Evolutionary conservation across 768 basidiomycete species (phyloP), one percentile per base, ranked within the genome.

Genomic region (Lactifluus subvellereus): DNA sequence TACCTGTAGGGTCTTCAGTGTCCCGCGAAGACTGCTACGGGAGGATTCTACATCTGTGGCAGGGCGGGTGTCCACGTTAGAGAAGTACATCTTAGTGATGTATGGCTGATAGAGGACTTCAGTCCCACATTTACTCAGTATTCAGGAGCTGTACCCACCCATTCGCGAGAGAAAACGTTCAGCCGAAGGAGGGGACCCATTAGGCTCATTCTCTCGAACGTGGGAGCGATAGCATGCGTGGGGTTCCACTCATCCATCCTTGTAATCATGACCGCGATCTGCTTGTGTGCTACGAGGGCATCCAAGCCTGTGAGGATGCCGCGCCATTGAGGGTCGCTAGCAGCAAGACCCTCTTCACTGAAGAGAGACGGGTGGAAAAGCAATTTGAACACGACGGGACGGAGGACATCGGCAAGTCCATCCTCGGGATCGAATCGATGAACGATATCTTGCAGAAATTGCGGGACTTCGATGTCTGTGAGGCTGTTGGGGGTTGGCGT

Each of bases 111-210:
- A 32, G 42, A 54, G 60, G 32, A 55, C 66, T 55, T 68, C 59
- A 43, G 32, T 42, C 27, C 56, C 50, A 32, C 35, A 58, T 50
- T 59, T 8, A 49, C 5, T 51, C 5, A 53, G 47, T 37, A 18
- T 40, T 51, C 33, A 40, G 62, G 38, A 8, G 30, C 6, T 14
- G 62, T 70, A 75, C 81, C 67, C 71, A 95, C 89, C 86, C 92
- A 95, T 80, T 98, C 90, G 59, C 84, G 77, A n/a, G 86, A 82
- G 71, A 96, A 98, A 6, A 94, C 85, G 43, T 89, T 88, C 57
- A 98, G 78, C 38, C 94, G 79, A 65, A 89, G 84, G 32, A 98
- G 74, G 1, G 93, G 94, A 0, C 97, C 97, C 67, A 98, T 75
- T 48, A 98, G 76, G 54, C 86, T 89, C 66, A 74, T 68, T 13